Evolutionary conservation across 495 filamentous ascomycete genomes (phyloP).

Genomic region (Aspergillus cavernicola): DNA sequence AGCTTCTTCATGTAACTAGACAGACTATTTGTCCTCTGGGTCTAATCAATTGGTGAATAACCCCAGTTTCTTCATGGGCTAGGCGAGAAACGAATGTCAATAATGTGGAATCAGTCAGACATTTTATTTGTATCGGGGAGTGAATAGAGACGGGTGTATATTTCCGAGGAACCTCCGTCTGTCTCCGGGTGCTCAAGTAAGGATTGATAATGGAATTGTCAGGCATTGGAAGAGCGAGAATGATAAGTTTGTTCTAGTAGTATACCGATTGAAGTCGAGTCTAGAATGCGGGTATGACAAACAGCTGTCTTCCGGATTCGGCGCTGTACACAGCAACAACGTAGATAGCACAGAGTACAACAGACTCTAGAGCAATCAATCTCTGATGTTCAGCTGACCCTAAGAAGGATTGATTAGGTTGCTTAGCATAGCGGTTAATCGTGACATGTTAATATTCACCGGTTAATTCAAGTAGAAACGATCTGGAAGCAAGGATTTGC

Average conservation of each 20-base stretch:
- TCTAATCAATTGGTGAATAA: neutral
- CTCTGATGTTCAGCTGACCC: constrained; percentile 14
- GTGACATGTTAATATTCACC: neutral
- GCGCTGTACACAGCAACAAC: no score
- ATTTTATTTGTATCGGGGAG: neutral
- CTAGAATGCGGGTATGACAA: constrained; percentile 20
- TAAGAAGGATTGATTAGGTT: neutral
- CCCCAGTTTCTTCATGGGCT: neutral
- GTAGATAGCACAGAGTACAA: no score
- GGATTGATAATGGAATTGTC: constrained; percentile 12
- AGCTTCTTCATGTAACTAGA: neutral
- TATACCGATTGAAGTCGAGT: neutral
- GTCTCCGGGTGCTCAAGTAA: neutral
- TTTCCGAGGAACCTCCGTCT: constrained; percentile 13
- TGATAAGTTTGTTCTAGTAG: no score
- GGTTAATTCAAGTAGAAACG: neutral
- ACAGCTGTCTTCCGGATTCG: neutral
- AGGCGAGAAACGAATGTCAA: neutral
- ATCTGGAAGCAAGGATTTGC: constrained; percentile 12
- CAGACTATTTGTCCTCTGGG: neutral
- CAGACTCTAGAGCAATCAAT: no score
- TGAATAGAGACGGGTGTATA: neutral
- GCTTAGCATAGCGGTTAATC: no score
- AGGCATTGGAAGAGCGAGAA: neutral
- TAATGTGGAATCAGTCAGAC: neutral